A percentile compares a stretch with the other conserved stretches of the same genome.
These are phyloP conservation scores for Boletus rubescentipes DNA, from an alignment of 768 basidiomycete species.

Conservation along the genomic window DNA sequence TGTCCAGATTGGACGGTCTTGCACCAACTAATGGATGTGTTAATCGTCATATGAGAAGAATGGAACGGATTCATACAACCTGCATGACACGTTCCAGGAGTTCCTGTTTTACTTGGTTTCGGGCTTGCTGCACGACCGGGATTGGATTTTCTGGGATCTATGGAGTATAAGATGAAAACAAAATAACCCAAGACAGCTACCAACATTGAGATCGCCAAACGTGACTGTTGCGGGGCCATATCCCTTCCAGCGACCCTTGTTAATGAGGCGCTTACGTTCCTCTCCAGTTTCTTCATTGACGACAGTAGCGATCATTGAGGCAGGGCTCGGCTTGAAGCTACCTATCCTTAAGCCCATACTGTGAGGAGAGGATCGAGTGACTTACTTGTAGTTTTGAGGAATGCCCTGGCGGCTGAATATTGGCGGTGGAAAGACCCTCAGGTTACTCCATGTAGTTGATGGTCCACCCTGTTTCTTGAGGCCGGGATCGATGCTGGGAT, in stretches of 20 bases:
- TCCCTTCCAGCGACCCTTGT: constrained; percentile 83
- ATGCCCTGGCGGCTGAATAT: constrained; percentile 82
- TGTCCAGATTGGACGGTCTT: constrained; percentile 84
- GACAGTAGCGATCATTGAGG: constrained; percentile 65
- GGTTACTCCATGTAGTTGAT: constrained; percentile 46
- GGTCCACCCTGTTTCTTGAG: constrained; percentile 24
- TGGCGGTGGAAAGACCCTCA: constrained; percentile 85
- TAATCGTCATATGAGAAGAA: constrained; percentile 7
- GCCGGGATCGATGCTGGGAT: constrained; percentile 53
- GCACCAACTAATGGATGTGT: constrained; percentile 55
- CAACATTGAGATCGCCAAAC: constrained; percentile 56
- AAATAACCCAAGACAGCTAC: background rate
- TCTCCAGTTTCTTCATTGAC: constrained; percentile 76
- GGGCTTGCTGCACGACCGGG: constrained; percentile 57
- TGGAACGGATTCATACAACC: constrained; percentile 33
- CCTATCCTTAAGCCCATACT: background rate
- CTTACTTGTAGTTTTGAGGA: constrained; percentile 79
- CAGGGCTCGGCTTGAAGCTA: constrained; percentile 77
- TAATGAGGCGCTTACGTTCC: constrained; percentile 81
- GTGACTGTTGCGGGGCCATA: constrained; percentile 71
- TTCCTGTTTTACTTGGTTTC: constrained; percentile 50
- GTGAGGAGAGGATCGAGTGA: background rate
- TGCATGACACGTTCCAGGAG: constrained; percentile 55
- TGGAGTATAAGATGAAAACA: background rate
- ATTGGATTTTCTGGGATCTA: constrained; percentile 71